Evolutionary conservation across 352 stramenopile species (phyloP).

Genomic region (Albugo laibachii): DNA sequence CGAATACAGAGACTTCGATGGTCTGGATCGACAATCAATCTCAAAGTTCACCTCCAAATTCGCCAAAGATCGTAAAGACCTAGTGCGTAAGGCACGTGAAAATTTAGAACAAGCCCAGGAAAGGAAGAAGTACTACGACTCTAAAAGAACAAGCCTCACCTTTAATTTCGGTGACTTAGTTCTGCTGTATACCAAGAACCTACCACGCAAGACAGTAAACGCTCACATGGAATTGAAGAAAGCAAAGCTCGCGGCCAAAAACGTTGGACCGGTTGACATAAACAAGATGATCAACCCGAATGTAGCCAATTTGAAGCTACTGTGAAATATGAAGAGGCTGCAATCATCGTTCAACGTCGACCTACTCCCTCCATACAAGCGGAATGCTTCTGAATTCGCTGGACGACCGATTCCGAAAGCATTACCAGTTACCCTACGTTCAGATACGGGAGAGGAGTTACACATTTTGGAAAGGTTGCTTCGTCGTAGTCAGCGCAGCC

Average conservation of each 20-base stretch:
- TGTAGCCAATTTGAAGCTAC: constrained; percentile 4
- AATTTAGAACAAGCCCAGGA: constrained; percentile 1
- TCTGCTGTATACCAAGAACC: too few species aligned
- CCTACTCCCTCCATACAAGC: too few species aligned
- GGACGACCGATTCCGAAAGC: too few species aligned
- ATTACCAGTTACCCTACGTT: too few species aligned
- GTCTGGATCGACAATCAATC: background rate
- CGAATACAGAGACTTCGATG: background rate
- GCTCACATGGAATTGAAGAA: too few species aligned
- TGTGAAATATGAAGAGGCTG: constrained; percentile 1
- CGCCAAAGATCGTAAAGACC: constrained; percentile 1
- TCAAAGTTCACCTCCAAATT: constrained; percentile 2
- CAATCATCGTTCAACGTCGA: constrained; percentile 9
- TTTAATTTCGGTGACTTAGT: constrained; percentile 4
- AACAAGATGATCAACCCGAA: too few species aligned
- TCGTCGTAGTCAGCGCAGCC: constrained; percentile 2
- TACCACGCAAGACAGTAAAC: too few species aligned
- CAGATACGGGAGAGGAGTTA: background rate
- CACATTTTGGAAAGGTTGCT: constrained; percentile 2
- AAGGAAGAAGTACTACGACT: constrained; percentile 9
- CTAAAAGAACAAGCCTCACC: background rate
- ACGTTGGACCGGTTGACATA: too few species aligned
- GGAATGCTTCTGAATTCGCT: too few species aligned
- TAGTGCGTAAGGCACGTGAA: constrained; percentile 1
- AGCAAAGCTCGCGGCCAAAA: too few species aligned